Evolutionary conservation across 2,329 filamentous ascomycete species (phyloP).

Genomic region (Piedraia hortae): DNA sequence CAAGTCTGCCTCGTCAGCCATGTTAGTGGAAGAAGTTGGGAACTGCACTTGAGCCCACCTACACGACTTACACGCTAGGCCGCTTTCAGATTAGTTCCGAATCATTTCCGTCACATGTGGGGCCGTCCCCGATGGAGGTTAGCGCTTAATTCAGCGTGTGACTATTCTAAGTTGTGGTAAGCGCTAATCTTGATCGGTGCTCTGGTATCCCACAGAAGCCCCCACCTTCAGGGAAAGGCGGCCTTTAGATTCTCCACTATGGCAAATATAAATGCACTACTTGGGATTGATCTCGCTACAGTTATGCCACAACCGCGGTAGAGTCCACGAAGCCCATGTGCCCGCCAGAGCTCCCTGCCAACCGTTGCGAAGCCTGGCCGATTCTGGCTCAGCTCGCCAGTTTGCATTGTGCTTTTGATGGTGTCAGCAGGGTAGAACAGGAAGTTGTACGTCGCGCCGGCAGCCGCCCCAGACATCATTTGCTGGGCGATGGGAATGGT

Average conservation of each 20-base stretch:
- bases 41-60: no score
- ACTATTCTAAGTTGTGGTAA: no score
- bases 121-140: no score
- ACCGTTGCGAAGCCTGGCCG: constrained; percentile 44
- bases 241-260: constrained; percentile 70
- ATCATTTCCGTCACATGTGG: no score
- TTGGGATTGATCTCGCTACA: constrained; percentile 61
- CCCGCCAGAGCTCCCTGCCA: constrained; percentile 44
- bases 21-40: no score
- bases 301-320: constrained; percentile 94
- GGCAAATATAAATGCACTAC: constrained; percentile 94
- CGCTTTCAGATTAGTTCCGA: no score
- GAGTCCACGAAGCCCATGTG: constrained; percentile 57
- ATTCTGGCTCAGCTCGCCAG: constrained; percentile 34
- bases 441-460: constrained; percentile 89
- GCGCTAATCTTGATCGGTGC: no score
- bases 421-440: constrained; percentile 93
- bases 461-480: constrained; percentile 59
- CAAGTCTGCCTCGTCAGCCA: constrained; percentile 9
- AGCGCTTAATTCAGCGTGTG: no score
- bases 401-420: constrained; percentile 93
- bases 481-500: constrained; percentile 51
- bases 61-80: no score
- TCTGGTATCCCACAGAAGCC: no score
- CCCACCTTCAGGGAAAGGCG: constrained; percentile 24